Percentiles rank a stretch among this genome's conserved stretches.
phyloP scores from a whole-genome alignment of 2,329 filamentous ascomycete genomes.

The Didymella sp. region DNA sequence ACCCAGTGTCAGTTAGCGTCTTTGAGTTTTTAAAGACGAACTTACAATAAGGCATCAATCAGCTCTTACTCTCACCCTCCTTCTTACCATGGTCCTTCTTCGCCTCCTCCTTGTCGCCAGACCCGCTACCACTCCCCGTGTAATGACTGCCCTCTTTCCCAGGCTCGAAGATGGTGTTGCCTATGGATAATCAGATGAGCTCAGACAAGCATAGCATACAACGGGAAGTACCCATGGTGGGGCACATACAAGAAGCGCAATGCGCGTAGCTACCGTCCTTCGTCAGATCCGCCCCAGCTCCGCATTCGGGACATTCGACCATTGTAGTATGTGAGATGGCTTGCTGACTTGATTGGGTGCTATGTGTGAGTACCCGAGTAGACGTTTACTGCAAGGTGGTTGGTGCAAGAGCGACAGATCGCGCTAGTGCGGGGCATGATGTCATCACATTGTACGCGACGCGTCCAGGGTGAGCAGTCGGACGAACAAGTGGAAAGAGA shows the following conservation, averaged over 20 bases:
- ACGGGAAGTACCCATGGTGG: background rate
- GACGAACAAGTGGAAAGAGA: too few species aligned
- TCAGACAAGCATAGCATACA: background rate
- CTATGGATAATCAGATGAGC: slow-evolving; percentile 14
- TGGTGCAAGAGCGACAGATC: background rate
- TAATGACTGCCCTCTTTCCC: slow-evolving; percentile 39
- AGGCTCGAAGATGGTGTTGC: slow-evolving; percentile 40
- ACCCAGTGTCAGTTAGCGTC: background rate
- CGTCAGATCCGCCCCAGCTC: slow-evolving; percentile 37
- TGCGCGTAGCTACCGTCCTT: slow-evolving; percentile 41
- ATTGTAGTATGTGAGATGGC: slow-evolving; percentile 14
- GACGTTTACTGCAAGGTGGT: background rate
- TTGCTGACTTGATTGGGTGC: slow-evolving; percentile 1
- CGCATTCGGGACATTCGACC: slow-evolving; percentile 40
- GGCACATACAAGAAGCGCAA: slow-evolving; percentile 38
- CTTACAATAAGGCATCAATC: background rate
- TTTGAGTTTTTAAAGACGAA: background rate
- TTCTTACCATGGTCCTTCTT: slow-evolving; percentile 25
- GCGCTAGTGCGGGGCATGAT: slow-evolving; percentile 16
- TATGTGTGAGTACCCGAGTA: slow-evolving; percentile 11
- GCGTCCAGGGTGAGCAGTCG: too few species aligned
- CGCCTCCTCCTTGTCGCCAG: slow-evolving; percentile 36
- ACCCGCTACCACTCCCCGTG: slow-evolving; percentile 33
- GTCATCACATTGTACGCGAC: slow-evolving; percentile 1
- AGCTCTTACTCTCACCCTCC: slow-evolving; percentile 18